Base-by-base conservation (phyloP, 2,329 filamentous ascomycete species). In the Graphilbum fragrans region DNA sequence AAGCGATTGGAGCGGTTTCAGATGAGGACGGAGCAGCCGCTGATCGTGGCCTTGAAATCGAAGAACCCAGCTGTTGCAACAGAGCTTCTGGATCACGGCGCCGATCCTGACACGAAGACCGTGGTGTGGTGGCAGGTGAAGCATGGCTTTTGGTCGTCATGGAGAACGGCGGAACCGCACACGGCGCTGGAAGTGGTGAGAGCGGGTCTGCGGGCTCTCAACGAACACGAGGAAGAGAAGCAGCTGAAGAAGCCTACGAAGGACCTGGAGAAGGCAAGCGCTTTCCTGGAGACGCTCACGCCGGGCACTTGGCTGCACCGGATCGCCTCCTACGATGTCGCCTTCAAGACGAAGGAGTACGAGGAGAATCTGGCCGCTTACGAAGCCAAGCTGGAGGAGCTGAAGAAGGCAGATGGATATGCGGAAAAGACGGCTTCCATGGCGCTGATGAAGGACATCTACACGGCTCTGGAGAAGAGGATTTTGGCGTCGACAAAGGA, bases 401-500 rank as follows among this genome's bases (percentile, higher is more conserved):
- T 66, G 41, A 36, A 54, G 27, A 42, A 42, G 3, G 33, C 51
- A 3, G 44, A 53, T 27, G 62, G 59, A 3, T 27, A 61, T 1
- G 43, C 57, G 3, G 69, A 75, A 54, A 86, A 84, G 56, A 61
- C 64, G 38, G 60, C 62, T 6, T 73, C 71, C 0, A 67, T 86
- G 17, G 47, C 65, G 10, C 58, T 66, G 8, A 53, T 73, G 14
- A 59, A 80, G 14, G 47, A 53, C 0, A 65, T 72, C 2, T 70
- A 80, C 31, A 63, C 77, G 48, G 53, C 61, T 18, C 58, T 86
- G 2, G 73, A 82, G 50, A 52, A 61, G 2, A 50, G 56, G 2
- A 59, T 90, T 18, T 34, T 80, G 2, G 56, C 60, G 4, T 74
- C 67, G 43, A 77, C 72, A 1, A 84, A 72, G 2, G 86, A 86